phyloP scores from a whole-genome alignment of 768 basidiomycete genomes.

The Suillus hirtellus region DNA sequence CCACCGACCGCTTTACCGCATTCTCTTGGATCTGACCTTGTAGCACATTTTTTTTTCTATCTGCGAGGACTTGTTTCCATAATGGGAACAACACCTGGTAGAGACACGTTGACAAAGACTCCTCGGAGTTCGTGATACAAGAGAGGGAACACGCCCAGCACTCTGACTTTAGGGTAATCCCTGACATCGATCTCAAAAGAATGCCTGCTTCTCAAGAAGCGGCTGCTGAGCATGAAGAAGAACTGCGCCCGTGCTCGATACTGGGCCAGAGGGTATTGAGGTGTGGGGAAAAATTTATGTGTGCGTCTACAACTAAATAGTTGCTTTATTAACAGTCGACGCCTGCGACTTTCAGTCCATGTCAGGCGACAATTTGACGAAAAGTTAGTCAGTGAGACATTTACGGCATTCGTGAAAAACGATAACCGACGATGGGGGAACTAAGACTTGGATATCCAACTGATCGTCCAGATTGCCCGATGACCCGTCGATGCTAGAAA shows the following conservation, averaged over 20 bases:
- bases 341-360: not conserved
- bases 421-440: not conserved
- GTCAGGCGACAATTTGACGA: not conserved
- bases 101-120: not conserved
- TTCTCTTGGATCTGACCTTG: not conserved
- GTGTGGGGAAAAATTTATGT: not conserved
- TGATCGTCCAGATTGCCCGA: not conserved
- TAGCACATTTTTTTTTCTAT: not conserved
- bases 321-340: not conserved
- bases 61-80: constrained; percentile 1
- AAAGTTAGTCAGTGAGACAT: not conserved
- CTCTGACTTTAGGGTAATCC: not conserved
- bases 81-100: not conserved
- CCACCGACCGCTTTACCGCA: not conserved
- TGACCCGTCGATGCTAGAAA: not conserved
- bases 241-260: not conserved
- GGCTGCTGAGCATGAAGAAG: not conserved
- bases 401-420: not conserved
- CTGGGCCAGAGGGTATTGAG: not conserved
- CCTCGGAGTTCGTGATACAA: constrained; percentile 3
- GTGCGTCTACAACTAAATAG: not conserved
- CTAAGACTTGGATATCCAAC: not conserved
- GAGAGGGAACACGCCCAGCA: not conserved
- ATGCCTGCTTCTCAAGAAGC: not conserved
- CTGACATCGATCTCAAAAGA: constrained; percentile 1